Evolutionary conservation across 805 yeast species (phyloP).

Genomic region (Metschnikowia continentalis): DNA sequence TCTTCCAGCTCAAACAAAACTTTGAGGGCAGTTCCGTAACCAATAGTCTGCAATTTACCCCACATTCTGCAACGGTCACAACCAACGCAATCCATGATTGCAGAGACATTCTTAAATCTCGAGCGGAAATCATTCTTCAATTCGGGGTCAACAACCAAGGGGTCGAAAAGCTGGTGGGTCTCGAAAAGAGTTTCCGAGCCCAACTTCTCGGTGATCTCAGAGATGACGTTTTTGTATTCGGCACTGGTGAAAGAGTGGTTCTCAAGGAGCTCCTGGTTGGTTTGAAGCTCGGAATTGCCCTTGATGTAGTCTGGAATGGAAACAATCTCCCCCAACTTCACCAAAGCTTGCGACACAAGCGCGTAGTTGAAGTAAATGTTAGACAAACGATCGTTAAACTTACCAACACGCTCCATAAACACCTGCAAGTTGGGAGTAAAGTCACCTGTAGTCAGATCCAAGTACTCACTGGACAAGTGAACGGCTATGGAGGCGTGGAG

Average conservation of each 20-base stretch:
- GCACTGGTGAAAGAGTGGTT: slow-evolving; percentile 36
- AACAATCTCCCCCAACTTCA: slow-evolving; percentile 45
- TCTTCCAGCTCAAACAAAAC: slow-evolving; percentile 73
- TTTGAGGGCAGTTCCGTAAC: slow-evolving; percentile 95
- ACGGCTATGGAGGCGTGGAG: slow-evolving; percentile 95
- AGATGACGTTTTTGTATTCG: slow-evolving; percentile 9
- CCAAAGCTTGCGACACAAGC: slow-evolving; percentile 73
- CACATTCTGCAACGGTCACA: slow-evolving; percentile 96
- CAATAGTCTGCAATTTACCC: slow-evolving; percentile 97
- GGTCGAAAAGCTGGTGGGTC: slow-evolving; percentile 43
- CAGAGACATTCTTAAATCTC: slow-evolving; percentile 84
- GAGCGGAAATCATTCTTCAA: slow-evolving; percentile 82
- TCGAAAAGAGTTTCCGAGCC: slow-evolving; percentile 40
- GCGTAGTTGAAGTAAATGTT: slow-evolving; percentile 93
- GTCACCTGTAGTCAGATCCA: slow-evolving; percentile 56
- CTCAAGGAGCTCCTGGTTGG: slow-evolving; percentile 28
- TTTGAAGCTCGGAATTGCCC: slow-evolving; percentile 21
- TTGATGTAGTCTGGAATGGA: slow-evolving; percentile 25
- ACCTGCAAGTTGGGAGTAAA: slow-evolving; percentile 82
- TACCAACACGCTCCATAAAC: slow-evolving; percentile 87
- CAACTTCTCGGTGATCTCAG: slow-evolving; percentile 10
- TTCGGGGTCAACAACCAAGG: slow-evolving; percentile 39
- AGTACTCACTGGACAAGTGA: slow-evolving; percentile 80
- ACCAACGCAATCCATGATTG: slow-evolving; percentile 97
- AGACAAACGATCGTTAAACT: slow-evolving; percentile 80